Evolutionary conservation across 495 filamentous ascomycete genomes (phyloP), one percentile per base, ranked within the genome.

Genomic region (Pyrenopolyporus hunteri): DNA sequence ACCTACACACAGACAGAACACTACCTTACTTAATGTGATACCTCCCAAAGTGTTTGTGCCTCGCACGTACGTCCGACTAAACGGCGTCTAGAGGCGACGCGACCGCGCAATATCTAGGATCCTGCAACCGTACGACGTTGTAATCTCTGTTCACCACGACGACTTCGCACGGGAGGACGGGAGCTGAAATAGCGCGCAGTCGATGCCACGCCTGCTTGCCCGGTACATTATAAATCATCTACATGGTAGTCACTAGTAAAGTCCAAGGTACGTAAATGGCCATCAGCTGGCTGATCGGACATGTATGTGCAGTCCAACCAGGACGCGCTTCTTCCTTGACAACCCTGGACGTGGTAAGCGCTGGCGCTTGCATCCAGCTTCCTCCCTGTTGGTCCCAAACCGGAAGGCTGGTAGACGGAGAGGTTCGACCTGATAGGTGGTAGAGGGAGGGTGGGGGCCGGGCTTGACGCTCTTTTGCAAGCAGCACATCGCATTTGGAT

Each of bases 401-500:
- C 35, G 31, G 51, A 60, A 60, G 53, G 29, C 35, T 31, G 11
- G 22, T 63, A 29, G 36, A 37, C 49, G 44, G 39, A 13, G 13
- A 42, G 17, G 8, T 23, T 58, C 25, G 43, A 25, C 36, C 46
- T 14, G 32, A 57, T 29, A 13, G 26, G 42, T 29, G 39, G 42
- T 29, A 33, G 46, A 20, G 45, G 62, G 39, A 45, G 53, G 37
- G 52, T 61, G 63, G 63, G 63, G 63, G 57, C 56, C 33, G 32
- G 26, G 51, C 37, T 43, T 16, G 46, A 37, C 37, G 10, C 3
- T 13, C 19, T 13, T 33, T 42, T n/a, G n/a, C n/a, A n/a, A n/a
- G n/a, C n/a, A n/a, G n/a, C n/a, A n/a, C n/a, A n/a, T n/a, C n/a
- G n/a, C n/a, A n/a, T n/a, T n/a, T 35, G 33, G 25, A 56, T 65